phyloP scores from a whole-genome alignment of 148 eudicot species.

The Fallopia convolvulus region DNA sequence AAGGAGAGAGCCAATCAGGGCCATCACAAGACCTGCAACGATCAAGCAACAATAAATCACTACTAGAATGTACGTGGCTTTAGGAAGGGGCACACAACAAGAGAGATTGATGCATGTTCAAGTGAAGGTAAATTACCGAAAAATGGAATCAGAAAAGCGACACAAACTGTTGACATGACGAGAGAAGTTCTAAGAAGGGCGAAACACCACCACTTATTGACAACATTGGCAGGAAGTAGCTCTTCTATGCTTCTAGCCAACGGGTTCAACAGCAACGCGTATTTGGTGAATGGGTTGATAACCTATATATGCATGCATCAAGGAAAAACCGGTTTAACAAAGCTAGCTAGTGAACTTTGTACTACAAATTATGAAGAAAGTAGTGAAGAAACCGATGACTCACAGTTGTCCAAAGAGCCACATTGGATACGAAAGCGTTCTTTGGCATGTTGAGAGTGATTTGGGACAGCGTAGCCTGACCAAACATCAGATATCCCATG shows the following conservation, averaged over 20 bases:
- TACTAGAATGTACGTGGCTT: background rate
- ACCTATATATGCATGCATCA: background rate
- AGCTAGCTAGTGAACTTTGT: background rate
- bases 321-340: background rate
- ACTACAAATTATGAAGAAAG: background rate
- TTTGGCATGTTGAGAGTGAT: slow-evolving; percentile 85
- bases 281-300: slow-evolving; percentile 25
- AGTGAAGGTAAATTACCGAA: slow-evolving; percentile 32
- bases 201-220: slow-evolving; percentile 38
- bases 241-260: slow-evolving; percentile 72
- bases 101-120: background rate
- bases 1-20: slow-evolving; percentile 65
- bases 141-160: slow-evolving; percentile 66
- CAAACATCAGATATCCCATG: slow-evolving; percentile 87
- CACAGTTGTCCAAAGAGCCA: slow-evolving; percentile 88
- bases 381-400: slow-evolving; percentile 17
- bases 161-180: slow-evolving; percentile 51
- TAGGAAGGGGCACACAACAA: background rate
- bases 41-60: background rate
- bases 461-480: slow-evolving; percentile 61
- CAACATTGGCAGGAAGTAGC: slow-evolving; percentile 36
- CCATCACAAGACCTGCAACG: slow-evolving; percentile 67
- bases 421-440: slow-evolving; percentile 41
- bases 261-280: slow-evolving; percentile 65
- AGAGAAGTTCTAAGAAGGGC: slow-evolving; percentile 45